These are phyloP conservation scores for Hansenula lynferdii DNA, from an alignment of 1,139 yeast species.

Conservation along the genomic window DNA sequence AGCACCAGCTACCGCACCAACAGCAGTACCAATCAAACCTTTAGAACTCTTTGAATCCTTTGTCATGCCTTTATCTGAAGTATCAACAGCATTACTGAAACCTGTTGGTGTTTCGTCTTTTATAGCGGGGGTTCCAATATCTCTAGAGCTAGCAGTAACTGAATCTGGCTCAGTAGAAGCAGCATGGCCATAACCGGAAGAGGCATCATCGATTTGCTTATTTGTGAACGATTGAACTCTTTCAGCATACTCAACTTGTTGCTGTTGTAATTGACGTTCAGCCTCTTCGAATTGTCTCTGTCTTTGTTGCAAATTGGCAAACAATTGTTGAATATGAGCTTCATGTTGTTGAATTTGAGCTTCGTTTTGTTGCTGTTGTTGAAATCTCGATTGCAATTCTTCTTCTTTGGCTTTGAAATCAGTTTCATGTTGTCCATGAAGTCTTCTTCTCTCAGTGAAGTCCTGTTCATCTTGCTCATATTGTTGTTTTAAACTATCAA, in stretches of 20 bases:
- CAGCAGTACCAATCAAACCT: conserved; percentile 20
- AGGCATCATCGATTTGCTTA: conserved; percentile 31
- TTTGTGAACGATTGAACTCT: conserved; percentile 32
- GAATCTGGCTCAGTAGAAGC: conserved; percentile 25
- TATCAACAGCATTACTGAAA: conserved; percentile 13
- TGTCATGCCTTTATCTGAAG: conserved; percentile 22
- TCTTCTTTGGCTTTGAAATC: conserved; percentile 16
- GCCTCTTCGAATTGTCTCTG: conserved; percentile 30
- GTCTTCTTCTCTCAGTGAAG: conserved; percentile 24
- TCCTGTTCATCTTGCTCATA: conserved; percentile 20
- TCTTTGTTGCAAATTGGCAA: conserved; percentile 28
- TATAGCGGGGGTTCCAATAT: conserved; percentile 19
- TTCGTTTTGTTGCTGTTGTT: conserved; percentile 29
- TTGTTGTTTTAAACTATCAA: conserved; percentile 29
- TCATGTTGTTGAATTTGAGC: conserved; percentile 28
- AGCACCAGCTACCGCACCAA: conserved; percentile 23
- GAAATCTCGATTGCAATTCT: conserved; percentile 28
- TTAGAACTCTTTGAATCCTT: conserved; percentile 8
- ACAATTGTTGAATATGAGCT: conserved; percentile 27
- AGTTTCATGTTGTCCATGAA: conserved; percentile 11
- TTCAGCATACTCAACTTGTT: conserved; percentile 32
- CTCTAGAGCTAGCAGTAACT: conserved; percentile 12
- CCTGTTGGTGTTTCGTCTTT: neutral
- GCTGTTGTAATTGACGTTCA: conserved; percentile 31
- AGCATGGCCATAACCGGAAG: conserved; percentile 21